phyloP scores from a whole-genome alignment of 31 red algal genomes.

The Odonthalia washingtoniensis region DNA sequence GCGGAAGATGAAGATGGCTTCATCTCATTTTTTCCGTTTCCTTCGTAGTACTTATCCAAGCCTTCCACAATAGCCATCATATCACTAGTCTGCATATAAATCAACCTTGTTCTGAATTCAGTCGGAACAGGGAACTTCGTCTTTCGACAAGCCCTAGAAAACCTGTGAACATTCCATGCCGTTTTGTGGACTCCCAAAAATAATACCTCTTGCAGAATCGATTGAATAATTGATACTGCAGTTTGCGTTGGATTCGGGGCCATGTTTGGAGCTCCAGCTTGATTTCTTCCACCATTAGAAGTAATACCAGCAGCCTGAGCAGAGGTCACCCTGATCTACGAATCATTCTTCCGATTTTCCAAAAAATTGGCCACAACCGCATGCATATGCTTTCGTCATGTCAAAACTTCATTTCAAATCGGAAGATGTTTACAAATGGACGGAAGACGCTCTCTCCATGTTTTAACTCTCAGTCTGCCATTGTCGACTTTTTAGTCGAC shows the following conservation, averaged over 20 bases:
- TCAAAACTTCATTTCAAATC: slow-evolving; percentile 94
- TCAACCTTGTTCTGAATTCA: too few species aligned
- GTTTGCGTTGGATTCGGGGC: slow-evolving; percentile 59
- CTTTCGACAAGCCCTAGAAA: slow-evolving; percentile 88
- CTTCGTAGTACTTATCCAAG: slow-evolving; percentile 66
- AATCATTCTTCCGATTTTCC: slow-evolving; percentile 83
- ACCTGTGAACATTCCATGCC: slow-evolving; percentile 96
- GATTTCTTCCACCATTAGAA: slow-evolving; percentile 22
- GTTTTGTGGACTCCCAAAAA: slow-evolving; percentile 95
- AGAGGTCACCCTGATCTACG: slow-evolving; percentile 65
- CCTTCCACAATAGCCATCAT: slow-evolving; percentile 66
- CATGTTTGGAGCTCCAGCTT: slow-evolving; percentile 5
- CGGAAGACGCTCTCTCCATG: too few species aligned
- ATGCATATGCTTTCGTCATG: slow-evolving; percentile 97
- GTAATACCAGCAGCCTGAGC: slow-evolving; percentile 50
- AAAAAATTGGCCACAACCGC: slow-evolving; percentile 92
- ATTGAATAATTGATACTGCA: slow-evolving; percentile 74
- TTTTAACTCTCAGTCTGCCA: slow-evolving; percentile 76
- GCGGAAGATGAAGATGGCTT: slow-evolving; percentile 87
- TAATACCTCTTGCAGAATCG: slow-evolving; percentile 75
- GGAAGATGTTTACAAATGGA: slow-evolving; percentile 57
- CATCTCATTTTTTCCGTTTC: slow-evolving; percentile 69
- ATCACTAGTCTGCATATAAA: slow-evolving; percentile 31
- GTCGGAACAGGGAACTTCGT: too few species aligned
- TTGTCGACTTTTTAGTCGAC: slow-evolving; percentile 91